phyloP scores from a whole-genome alignment of 345 rosid species.

The Heritiera littoralis region DNA sequence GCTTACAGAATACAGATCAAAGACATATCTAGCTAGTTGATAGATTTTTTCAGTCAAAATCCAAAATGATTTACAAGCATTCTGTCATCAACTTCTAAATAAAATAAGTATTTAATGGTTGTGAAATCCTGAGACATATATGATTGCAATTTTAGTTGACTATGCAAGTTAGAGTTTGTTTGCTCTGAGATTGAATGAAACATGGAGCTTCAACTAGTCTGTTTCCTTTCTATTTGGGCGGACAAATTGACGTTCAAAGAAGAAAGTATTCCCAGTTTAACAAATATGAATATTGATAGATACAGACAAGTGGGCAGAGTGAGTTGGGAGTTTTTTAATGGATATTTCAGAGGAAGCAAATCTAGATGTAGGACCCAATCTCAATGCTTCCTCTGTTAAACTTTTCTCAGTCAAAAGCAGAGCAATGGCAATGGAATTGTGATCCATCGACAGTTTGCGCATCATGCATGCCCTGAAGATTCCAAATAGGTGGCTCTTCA shows the following conservation, averaged over 20 bases:
- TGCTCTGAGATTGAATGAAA: background rate
- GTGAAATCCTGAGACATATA: background rate
- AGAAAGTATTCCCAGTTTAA: background rate
- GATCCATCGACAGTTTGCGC: constrained; percentile 17
- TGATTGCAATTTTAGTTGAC: background rate
- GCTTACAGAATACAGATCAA: background rate
- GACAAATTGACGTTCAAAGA: constrained; percentile 11
- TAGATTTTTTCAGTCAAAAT: background rate
- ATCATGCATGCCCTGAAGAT: constrained; percentile 11
- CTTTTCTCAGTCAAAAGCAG: constrained; percentile 35
- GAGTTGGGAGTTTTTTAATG: constrained; percentile 15
- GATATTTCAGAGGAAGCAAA: constrained; percentile 31
- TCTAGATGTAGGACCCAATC: constrained; percentile 21
- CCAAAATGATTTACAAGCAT: background rate
- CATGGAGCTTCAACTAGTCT: background rate
- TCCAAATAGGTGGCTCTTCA: constrained; percentile 13
- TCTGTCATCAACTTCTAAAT: background rate
- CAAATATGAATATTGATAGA: background rate
- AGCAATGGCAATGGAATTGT: constrained; percentile 13
- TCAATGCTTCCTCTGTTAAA: constrained; percentile 6
- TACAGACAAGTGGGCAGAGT: background rate
- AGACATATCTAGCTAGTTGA: background rate
- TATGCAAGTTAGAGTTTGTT: background rate
- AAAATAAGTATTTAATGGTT: background rate
- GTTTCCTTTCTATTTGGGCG: background rate